phyloP scores from a whole-genome alignment of 1,284 basidiomycete genomes.

The Cryptococcus hybrid region DNA sequence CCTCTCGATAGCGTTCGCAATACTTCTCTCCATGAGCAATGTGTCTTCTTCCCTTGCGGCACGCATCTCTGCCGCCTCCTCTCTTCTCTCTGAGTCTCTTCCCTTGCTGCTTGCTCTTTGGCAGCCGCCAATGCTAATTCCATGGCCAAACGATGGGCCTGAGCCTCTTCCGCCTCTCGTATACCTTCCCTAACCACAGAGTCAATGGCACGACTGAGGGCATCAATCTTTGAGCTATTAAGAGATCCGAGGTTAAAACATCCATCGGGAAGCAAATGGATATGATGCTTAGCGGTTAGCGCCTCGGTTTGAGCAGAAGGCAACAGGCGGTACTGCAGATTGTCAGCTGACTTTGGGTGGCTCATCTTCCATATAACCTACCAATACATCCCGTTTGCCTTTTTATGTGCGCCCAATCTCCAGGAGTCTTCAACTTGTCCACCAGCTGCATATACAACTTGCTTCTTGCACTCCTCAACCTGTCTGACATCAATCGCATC shows the following conservation, averaged over 20 bases:
- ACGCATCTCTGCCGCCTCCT: conserved; percentile 30
- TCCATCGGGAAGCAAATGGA: conserved; percentile 45
- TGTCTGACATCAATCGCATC: conserved; percentile 85
- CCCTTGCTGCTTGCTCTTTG: conserved; percentile 35
- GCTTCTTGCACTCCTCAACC: conserved; percentile 87
- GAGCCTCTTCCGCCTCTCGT: conserved; percentile 39
- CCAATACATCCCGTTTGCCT: conserved; percentile 50
- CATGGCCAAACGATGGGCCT: conserved; percentile 34
- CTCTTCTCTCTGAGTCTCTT: conserved; percentile 36
- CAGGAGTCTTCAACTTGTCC: conserved; percentile 78
- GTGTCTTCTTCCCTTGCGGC: conserved; percentile 39
- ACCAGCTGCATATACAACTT: conserved; percentile 75
- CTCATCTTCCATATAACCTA: conserved; percentile 14
- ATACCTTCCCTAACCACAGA: conserved; percentile 41
- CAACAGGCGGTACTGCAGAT: conserved; percentile 36
- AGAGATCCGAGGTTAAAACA: conserved; percentile 47
- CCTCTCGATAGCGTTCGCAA: conserved; percentile 42
- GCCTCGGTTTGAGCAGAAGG: conserved; percentile 33
- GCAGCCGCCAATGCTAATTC: conserved; percentile 40
- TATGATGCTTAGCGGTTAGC: conserved; percentile 38
- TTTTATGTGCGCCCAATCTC: conserved; percentile 87
- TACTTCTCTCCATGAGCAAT: conserved; percentile 40
- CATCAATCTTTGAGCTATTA: conserved; percentile 44
- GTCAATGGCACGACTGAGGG: conserved; percentile 42
- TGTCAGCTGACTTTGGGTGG: neutral